These are phyloP conservation scores for Wallacemonas sp. DNA, from an alignment of 208 protist species.

Conservation along the genomic window DNA sequence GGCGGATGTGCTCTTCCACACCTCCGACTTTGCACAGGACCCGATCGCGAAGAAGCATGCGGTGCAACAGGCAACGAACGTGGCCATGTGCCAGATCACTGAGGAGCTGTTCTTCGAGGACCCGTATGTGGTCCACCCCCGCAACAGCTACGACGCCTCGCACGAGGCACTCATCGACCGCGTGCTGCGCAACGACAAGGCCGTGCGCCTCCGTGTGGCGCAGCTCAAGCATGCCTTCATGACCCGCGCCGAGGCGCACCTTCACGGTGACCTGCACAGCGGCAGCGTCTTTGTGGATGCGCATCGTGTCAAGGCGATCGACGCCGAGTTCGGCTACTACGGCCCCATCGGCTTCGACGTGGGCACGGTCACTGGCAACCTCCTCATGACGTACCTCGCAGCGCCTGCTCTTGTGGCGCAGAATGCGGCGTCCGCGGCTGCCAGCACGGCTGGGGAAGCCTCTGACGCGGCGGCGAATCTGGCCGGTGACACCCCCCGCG, in stretches of 20 bases:
- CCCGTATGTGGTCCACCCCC: constrained; percentile 21
- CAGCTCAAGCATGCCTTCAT: constrained; percentile 42
- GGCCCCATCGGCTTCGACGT: constrained; percentile 35
- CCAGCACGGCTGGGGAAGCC: neutral
- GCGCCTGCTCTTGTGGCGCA: constrained; percentile 18
- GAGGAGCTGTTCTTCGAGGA: constrained; percentile 37
- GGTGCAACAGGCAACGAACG: constrained; percentile 30
- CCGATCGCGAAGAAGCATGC: constrained; percentile 29
- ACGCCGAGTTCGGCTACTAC: constrained; percentile 39
- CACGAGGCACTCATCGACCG: constrained; percentile 24
- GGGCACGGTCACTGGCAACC: constrained; percentile 28
- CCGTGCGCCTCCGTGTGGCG: constrained; percentile 16
- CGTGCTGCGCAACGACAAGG: constrained; percentile 20
- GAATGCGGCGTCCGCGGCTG: too few relatives aligned
- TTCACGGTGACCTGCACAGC: constrained; percentile 37
- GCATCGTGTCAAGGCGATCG: constrained; percentile 24
- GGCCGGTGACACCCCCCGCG: constrained; percentile 18
- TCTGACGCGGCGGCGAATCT: neutral
- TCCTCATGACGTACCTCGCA: constrained; percentile 33
- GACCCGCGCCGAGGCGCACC: constrained; percentile 31
- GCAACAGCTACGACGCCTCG: constrained; percentile 33
- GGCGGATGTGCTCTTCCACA: constrained; percentile 34
- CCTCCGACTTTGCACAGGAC: constrained; percentile 31
- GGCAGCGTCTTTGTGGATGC: constrained; percentile 33
- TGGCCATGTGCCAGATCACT: constrained; percentile 34